Base-by-base conservation (phyloP, 306 rosid genomes). In the Rosa persica region DNA sequence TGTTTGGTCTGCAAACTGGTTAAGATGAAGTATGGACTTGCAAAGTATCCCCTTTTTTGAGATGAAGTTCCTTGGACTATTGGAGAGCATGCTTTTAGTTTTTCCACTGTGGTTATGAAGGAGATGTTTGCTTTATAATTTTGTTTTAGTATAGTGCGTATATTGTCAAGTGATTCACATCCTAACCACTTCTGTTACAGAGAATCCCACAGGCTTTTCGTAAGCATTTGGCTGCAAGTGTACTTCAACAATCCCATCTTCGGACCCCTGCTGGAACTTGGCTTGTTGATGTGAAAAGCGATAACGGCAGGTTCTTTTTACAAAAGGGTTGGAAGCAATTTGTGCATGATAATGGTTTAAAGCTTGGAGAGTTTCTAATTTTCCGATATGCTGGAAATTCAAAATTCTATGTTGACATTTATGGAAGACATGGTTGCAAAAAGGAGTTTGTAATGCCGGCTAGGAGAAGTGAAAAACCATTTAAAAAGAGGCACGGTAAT, bases 301-400 rank as follows among this genome's bases (percentile, higher is more conserved):
- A 30, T 10, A 19, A 72, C 4, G 46, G 12, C 19, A 1, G 0
- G 12, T 72, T 51, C 30, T 16, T 49, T 51, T 34, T 72, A 60
- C 44, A 22, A n/a, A 79, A 64, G 36, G 78, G 67, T 12, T 81
- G 78, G 81, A 49, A 20, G 39, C 23, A 76, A 11, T 81, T 81
- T 60, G 43, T 48, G 17, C 57, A 40, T 12, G 36, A 70, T n/a
- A 27, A 17, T 49, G 55, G 8, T 19, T 12, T 81, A 11, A 44
- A 20, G 71, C 23, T 12, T 5, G 57, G 69, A 0, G 22, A 76
- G 30, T 76, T 81, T 0, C 38, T 81, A 6, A 12, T n/a, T 12
- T 81, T 81, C 15, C 46, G 19, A 39, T 76, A 70, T 0, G 61
- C 67, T 17, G 74, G 68, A n/a, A 70, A 70, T 2, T 70, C 40